phyloP scores from a whole-genome alignment of 2,329 filamentous ascomycete species.

The Fusarium neocosmosporiellum region DNA sequence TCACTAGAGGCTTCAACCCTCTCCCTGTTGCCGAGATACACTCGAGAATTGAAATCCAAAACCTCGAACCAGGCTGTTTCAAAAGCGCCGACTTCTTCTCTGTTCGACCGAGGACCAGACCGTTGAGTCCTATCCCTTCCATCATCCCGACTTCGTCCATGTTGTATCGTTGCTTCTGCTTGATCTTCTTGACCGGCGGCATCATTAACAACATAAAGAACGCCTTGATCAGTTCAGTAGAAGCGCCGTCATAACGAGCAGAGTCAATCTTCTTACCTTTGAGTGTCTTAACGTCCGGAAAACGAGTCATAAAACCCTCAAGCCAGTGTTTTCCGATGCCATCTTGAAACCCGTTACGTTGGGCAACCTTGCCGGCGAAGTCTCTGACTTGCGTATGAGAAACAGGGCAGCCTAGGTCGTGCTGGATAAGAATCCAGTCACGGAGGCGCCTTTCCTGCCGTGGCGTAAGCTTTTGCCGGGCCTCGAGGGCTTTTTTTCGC shows the following conservation, averaged over 20 bases:
- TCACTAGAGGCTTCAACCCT: neutral
- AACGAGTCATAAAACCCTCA: neutral
- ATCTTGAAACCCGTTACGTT: neutral
- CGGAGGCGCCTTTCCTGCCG: neutral
- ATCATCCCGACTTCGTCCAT: constrained; percentile 7
- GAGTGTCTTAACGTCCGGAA: neutral
- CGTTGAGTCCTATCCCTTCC: constrained; percentile 4
- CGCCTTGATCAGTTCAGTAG: neutral
- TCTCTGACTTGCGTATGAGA: neutral
- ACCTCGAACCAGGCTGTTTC: constrained; percentile 1
- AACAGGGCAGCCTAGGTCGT: neutral
- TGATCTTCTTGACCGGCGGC: neutral
- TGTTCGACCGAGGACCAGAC: constrained; percentile 3
- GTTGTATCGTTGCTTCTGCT: neutral
- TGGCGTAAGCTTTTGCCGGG: too few relatives aligned
- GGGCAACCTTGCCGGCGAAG: neutral
- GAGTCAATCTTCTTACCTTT: neutral
- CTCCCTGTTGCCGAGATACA: neutral
- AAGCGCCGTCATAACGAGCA: neutral
- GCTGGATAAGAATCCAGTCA: neutral
- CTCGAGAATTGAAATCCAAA: constrained; percentile 9
- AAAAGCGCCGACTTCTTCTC: neutral
- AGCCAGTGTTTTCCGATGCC: neutral
- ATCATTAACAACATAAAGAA: constrained; percentile 1
- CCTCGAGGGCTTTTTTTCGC: neutral